phyloP scores from a whole-genome alignment of 2,329 filamentous ascomycete genomes.

The Fusarium sp. region DNA sequence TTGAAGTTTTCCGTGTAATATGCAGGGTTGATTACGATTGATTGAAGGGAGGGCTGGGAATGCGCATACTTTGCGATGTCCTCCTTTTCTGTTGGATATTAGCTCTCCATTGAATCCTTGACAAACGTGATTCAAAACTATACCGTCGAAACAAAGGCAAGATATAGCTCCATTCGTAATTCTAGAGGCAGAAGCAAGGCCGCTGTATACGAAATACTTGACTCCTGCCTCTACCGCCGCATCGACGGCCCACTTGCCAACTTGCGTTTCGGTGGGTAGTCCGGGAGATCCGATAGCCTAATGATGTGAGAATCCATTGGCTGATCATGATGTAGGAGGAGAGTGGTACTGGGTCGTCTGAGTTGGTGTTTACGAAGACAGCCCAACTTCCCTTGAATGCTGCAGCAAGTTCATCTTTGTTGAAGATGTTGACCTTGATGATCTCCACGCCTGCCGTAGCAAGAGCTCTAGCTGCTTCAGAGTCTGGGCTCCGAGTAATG shows the following conservation, averaged over 20 bases:
- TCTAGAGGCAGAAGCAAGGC: constrained; percentile 48
- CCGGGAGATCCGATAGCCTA: constrained; percentile 42
- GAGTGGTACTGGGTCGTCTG: constrained; percentile 44
- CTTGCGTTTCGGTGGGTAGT: constrained; percentile 49
- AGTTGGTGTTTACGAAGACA: constrained; percentile 50
- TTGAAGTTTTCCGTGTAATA: constrained; percentile 60
- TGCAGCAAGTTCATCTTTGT: constrained; percentile 39
- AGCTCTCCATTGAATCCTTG: not conserved
- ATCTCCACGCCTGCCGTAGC: constrained; percentile 44
- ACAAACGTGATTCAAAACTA: not conserved
- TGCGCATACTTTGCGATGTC: constrained; percentile 53
- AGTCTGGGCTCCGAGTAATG: constrained; percentile 46
- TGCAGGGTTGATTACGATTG: constrained; percentile 52
- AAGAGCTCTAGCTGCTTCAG: constrained; percentile 46
- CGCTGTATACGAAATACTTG: constrained; percentile 52
- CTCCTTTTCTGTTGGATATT: constrained; percentile 51
- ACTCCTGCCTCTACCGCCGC: constrained; percentile 50
- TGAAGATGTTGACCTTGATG: constrained; percentile 46
- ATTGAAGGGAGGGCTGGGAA: constrained; percentile 47
- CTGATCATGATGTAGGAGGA: not conserved
- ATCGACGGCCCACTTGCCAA: constrained; percentile 52
- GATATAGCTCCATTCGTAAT: constrained; percentile 49
- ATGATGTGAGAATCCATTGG: not conserved
- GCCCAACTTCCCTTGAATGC: constrained; percentile 50
- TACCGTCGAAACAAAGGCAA: constrained; percentile 51